Conservation (phyloP, 1,284 basidiomycete species). For the Marasmius tenuissimus region DNA sequence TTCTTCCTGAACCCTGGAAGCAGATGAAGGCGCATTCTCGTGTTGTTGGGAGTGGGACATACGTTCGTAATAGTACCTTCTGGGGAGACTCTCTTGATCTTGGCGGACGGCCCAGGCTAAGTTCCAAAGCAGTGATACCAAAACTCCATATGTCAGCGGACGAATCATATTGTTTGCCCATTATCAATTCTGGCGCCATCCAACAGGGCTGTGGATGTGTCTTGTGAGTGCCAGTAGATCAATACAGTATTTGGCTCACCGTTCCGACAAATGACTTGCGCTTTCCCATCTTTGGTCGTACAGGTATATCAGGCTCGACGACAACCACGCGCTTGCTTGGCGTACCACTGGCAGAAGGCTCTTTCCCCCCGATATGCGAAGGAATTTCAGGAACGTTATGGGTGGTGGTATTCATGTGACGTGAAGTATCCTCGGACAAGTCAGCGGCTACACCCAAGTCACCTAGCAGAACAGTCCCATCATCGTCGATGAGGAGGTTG, state of each 20-base stretch:
- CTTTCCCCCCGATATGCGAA: too few relatives aligned
- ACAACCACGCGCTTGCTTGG: slow-evolving; percentile 30
- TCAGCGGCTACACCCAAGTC: slow-evolving; percentile 88
- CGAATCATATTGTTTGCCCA: slow-evolving; percentile 80
- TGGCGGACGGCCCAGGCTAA: slow-evolving; percentile 82
- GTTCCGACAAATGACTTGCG: slow-evolving; percentile 90
- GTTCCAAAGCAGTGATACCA: slow-evolving; percentile 86
- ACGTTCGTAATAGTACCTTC: slow-evolving; percentile 76
- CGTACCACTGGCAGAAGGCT: too few relatives aligned
- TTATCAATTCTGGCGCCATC: slow-evolving; percentile 93
- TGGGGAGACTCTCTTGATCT: slow-evolving; percentile 75
- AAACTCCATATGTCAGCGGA: slow-evolving; percentile 92
- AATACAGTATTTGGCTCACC: slow-evolving; percentile 37
- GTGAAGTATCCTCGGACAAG: slow-evolving; percentile 61
- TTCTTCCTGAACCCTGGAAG: slow-evolving; percentile 61
- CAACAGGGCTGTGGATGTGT: slow-evolving; percentile 67
- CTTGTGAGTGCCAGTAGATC: slow-evolving; percentile 4
- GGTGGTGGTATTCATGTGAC: slow-evolving; percentile 11
- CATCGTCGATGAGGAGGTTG: slow-evolving; percentile 84
- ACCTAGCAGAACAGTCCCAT: slow-evolving; percentile 86
- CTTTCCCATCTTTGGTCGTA: slow-evolving; percentile 55
- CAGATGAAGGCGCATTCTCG: slow-evolving; percentile 21
- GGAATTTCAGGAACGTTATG: neutral
- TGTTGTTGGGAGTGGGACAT: slow-evolving; percentile 17
- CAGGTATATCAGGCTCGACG: slow-evolving; percentile 27